Evolutionary conservation across 441 rosid genomes (phyloP), one percentile per base, ranked within the genome.

Genomic region (Gossypium aridum): DNA sequence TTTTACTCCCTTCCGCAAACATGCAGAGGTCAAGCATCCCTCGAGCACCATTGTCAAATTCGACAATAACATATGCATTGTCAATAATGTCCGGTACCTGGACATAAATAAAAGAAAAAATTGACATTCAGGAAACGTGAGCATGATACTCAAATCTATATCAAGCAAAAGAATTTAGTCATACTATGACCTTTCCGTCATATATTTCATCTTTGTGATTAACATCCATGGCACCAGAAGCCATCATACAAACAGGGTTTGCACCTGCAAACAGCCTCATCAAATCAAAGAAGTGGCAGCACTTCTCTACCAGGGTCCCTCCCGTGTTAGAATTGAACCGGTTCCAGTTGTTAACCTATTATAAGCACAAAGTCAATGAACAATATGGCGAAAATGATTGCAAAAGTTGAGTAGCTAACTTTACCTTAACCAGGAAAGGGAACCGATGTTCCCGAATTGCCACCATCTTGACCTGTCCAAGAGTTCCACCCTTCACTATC

Each of bases 1-100:
- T 93, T 88, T 85, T 93, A 80, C 93, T 93, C 64, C 98, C 99
- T 87, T 93, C 97, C 59, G 98, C 97, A 82, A 92, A 96, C 99
- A 96, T 96, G 81, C 97, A 89, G 67, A 96, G 97, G 74, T 96
- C 99, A 0, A 96, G 95, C 93, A 91, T 88, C 74, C 97, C 95
- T 65, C 98, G 83, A n/a, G 94, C 86, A 12, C 97, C 97, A 79
- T 91, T 95, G 70, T 92, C 91, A 65, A 95, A 95, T 75, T 95
- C 99, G 4, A 90, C 85, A 17, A 92, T 86, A 53, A 91, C 97
- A 63, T 92, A 96, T 1, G 99, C 93, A 63, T 93, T 88, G 85
- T 96, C 98, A 71, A 93, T 93, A 59, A 93, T 90, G 80, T 96
- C 98, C 25, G 97, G 97, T 71, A 89, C 92, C 98, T 95, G 76